These are phyloP conservation scores for Hamigera avellanea DNA, from an alignment of 495 filamentous ascomycete species.

Conservation along the genomic window DNA sequence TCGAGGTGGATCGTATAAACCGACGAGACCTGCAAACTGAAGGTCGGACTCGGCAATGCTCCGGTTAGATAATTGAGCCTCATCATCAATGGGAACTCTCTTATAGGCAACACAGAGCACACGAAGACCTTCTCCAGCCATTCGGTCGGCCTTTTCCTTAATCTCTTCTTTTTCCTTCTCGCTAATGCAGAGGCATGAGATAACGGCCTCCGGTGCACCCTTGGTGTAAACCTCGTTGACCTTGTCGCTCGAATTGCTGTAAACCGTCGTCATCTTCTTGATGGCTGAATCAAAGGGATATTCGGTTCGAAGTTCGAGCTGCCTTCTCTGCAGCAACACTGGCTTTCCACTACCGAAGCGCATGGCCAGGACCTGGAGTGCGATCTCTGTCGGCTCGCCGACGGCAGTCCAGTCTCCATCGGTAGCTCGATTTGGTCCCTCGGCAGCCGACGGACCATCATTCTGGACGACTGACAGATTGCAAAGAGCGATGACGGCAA, in stretches of 20 bases:
- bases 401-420: slow-evolving; percentile 51
- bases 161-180: slow-evolving; percentile 41
- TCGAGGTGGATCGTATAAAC: slow-evolving; percentile 33
- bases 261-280: slow-evolving; percentile 78
- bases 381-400: slow-evolving; percentile 78
- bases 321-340: slow-evolving; percentile 35
- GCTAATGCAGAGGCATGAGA: slow-evolving; percentile 43
- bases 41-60: slow-evolving; percentile 41
- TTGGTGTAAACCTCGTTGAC: slow-evolving; percentile 52
- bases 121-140: slow-evolving; percentile 68
- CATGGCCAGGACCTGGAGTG: slow-evolving; percentile 66
- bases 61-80: slow-evolving; percentile 18
- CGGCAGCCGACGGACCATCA: slow-evolving; percentile 20
- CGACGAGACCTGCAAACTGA: slow-evolving; percentile 46
- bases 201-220: slow-evolving; percentile 52
- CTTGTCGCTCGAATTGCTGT: slow-evolving; percentile 19
- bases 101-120: slow-evolving; percentile 66
- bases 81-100: slow-evolving; percentile 11
- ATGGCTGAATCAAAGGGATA: slow-evolving; percentile 74
- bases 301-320: slow-evolving; percentile 57
- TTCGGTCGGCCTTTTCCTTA: slow-evolving; percentile 43
- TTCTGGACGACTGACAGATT: slow-evolving; percentile 63
- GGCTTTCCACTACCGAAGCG: slow-evolving; percentile 55
- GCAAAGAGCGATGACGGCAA: slow-evolving; percentile 63
- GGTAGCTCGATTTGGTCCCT: slow-evolving; percentile 10